A percentile compares a stretch with the other conserved stretches of the same genome.
Conservation (phyloP, 2,329 filamentous ascomycete genomes). For the Cladobotryum protrusum region DNA sequence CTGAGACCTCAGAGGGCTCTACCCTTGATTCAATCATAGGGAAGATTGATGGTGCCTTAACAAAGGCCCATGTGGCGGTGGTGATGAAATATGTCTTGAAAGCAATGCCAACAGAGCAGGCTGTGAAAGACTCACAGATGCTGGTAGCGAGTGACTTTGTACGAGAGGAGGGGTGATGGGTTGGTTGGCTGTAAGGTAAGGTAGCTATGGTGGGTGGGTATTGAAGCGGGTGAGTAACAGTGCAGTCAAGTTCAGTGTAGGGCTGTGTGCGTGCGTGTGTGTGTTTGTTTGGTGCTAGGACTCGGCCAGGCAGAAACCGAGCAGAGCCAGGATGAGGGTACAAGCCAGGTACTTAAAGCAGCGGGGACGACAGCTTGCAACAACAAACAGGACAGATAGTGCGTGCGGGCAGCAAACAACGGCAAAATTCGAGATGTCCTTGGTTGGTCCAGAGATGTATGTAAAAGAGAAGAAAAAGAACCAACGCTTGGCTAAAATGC, state of each 20-base stretch:
- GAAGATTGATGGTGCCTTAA: slow-evolving; percentile 9
- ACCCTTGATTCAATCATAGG: slow-evolving; percentile 42
- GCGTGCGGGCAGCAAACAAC: slow-evolving; percentile 1
- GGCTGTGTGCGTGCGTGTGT: not conserved
- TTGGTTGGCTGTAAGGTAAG: not conserved
- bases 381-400: slow-evolving; percentile 8
- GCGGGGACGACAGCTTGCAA: slow-evolving; percentile 10
- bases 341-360: not conserved
- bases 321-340: not conserved
- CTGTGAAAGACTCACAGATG: not conserved
- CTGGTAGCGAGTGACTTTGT: slow-evolving; percentile 1
- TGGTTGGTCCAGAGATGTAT: not conserved
- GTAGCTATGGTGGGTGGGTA: slow-evolving; percentile 6
- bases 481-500: not conserved
- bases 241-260: not conserved
- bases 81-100: slow-evolving; percentile 2
- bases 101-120: slow-evolving; percentile 5
- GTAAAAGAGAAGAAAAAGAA: not conserved
- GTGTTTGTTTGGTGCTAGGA: slow-evolving; percentile 1
- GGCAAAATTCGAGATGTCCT: not conserved
- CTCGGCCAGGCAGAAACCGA: slow-evolving; percentile 13
- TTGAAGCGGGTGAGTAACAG: not conserved
- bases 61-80: slow-evolving; percentile 20
- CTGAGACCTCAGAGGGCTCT: slow-evolving; percentile 32
- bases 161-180: slow-evolving; percentile 8